Evolutionary conservation across 2,329 filamentous ascomycete species (phyloP), one percentile per base, ranked within the genome.

Genomic region (Cadophora luteo-olivacea): DNA sequence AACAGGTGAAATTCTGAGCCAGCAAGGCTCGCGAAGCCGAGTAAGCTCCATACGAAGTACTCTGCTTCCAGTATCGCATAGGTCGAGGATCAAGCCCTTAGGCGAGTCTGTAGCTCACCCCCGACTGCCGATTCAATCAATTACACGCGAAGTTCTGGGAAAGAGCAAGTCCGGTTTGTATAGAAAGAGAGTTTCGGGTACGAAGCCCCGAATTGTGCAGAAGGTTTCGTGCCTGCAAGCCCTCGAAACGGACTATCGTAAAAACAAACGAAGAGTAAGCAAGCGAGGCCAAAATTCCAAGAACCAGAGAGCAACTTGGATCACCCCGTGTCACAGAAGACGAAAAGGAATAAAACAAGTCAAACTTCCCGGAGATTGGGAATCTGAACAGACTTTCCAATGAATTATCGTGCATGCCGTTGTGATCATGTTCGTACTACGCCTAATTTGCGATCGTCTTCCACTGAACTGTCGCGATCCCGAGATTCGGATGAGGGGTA

Each of bases 371-470:
- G 29, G 55, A 38, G 38, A 58, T 58, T 58, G 33, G 33, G 55
- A 38, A 41, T 58, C 24, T 58, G 55, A 8, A 45, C 8, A 24
- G 19, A 36, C n/a, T 38, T 38, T 38, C 33, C 55, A 24, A 58
- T 58, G 54, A n/a, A 38, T 38, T 58, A 24, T 58, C 55, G 33
- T 58, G 55, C 55, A 24, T 7, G 32, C 9, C n/a, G 55, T 58
- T 8, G 55, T 38, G 55, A 38, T 36, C 55, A 38, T n/a, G 19
- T 41, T 24, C n/a, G 55, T 58, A n/a, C 33, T 3, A 58, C 55
- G 33, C 14, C 19, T 38, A 38, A 58, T 58, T 58, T 58, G 33
- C 19, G 55, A 11, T 12, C 8, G 5, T 4, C 3, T 41, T 24
- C 55, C 32, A 58, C 32, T 58, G 32, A 58, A 36, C 7, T 22